These are phyloP conservation scores for Cordyceps cateniannulata DNA, from an alignment of 2,329 filamentous ascomycete genomes.

Conservation along the genomic window DNA sequence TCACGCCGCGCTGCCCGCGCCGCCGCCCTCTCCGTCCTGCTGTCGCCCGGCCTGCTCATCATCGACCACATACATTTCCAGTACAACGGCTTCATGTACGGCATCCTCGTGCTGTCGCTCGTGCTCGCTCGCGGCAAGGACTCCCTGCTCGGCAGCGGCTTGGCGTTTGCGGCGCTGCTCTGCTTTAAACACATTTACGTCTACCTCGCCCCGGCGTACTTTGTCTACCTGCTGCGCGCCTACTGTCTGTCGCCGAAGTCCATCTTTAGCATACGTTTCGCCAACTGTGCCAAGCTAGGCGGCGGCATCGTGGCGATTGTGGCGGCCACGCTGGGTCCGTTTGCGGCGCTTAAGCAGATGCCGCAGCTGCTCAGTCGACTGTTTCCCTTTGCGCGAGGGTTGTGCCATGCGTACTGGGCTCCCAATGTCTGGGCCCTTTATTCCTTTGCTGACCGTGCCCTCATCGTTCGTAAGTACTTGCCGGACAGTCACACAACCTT, in stretches of 20 bases:
- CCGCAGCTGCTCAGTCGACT: conserved; percentile 76
- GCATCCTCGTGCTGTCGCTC: conserved; percentile 78
- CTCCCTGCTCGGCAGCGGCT: conserved; percentile 69
- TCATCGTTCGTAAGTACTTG: conserved; percentile 69
- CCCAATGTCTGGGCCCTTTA: conserved; percentile 97
- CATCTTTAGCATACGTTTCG: conserved; percentile 66
- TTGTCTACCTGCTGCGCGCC: conserved; percentile 80
- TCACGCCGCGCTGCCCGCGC: conserved; percentile 76
- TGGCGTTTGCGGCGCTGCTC: conserved; percentile 76
- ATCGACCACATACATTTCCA: conserved; percentile 99
- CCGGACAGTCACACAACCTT: not conserved
- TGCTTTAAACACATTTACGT: conserved; percentile 99
- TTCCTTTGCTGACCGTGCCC: conserved; percentile 76
- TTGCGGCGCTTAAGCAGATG: conserved; percentile 73
- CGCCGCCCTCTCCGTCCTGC: conserved; percentile 78
- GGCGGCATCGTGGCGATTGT: conserved; percentile 65
- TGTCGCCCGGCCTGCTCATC: conserved; percentile 89
- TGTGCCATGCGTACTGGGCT: conserved; percentile 98
- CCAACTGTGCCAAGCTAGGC: conserved; percentile 80
- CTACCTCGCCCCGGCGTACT: conserved; percentile 92
- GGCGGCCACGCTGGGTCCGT: conserved; percentile 81
- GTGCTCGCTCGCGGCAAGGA: conserved; percentile 71
- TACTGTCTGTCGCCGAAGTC: conserved; percentile 81
- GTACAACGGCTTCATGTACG: conserved; percentile 97
- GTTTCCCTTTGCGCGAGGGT: conserved; percentile 87